Conservation (phyloP, 495 filamentous ascomycete species). For the Xylaria bambusicola region DNA sequence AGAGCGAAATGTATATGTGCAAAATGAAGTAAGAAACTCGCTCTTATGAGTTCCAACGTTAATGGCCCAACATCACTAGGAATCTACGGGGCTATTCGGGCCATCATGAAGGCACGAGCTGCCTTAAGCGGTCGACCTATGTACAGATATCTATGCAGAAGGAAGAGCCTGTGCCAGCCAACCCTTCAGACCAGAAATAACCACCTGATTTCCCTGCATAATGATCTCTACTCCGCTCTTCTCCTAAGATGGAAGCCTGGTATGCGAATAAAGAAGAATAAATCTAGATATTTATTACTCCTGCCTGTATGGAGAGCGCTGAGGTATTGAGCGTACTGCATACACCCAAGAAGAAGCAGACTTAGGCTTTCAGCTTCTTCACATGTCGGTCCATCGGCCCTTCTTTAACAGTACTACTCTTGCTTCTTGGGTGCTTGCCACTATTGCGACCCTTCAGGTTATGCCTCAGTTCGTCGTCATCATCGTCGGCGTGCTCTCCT, state of each 20-base stretch:
- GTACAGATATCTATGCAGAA: background rate
- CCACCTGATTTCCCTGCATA: no score
- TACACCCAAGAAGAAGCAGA: no score
- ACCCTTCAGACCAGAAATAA: no score
- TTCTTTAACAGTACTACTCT: constrained; percentile 27
- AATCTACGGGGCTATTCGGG: background rate
- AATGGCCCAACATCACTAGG: background rate
- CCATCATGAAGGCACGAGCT: background rate
- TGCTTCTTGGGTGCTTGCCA: constrained; percentile 33
- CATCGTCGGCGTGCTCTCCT: constrained; percentile 34
- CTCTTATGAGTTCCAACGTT: background rate
- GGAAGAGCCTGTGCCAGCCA: background rate
- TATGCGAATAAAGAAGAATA: no score
- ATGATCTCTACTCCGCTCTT: no score
- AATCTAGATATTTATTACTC: no score
- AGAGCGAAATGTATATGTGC: background rate
- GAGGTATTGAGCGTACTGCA: no score
- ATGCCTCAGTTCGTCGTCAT: constrained; percentile 23
- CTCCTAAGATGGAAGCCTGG: no score
- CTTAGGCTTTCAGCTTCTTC: constrained; percentile 37
- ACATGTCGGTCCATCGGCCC: constrained; percentile 48
- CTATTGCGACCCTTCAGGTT: constrained; percentile 14
- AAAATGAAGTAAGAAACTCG: background rate
- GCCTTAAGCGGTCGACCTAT: background rate
- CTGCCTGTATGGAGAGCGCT: no score